Percentiles rank a stretch among this genome's conserved stretches.
Evolutionary conservation across 352 stramenopile genomes (phyloP).

Genomic region (Phytophthora tubulina): DNA sequence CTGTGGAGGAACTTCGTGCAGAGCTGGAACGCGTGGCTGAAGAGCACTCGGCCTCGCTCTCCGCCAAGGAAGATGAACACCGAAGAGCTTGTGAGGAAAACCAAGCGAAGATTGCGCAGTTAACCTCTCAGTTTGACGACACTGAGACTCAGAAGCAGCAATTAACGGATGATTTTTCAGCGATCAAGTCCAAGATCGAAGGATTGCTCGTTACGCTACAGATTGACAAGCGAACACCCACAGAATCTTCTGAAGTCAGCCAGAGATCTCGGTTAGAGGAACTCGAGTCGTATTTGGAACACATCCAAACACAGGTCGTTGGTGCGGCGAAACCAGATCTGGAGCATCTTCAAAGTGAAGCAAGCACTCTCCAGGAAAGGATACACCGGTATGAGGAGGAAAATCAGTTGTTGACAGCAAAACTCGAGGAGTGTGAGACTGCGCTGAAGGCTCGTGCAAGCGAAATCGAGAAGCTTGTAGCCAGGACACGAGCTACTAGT

Average conservation of each 20-base stretch:
- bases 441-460: constrained; percentile 33
- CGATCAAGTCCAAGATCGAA: constrained; percentile 32
- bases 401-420: constrained; percentile 31
- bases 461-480: constrained; percentile 34
- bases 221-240: constrained; percentile 3
- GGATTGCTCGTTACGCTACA: constrained; percentile 18
- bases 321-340: constrained; percentile 15
- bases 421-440: constrained; percentile 42
- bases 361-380: constrained; percentile 27
- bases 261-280: constrained; percentile 13
- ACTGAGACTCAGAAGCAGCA: constrained; percentile 23
- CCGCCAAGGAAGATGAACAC: constrained; percentile 28
- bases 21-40: constrained; percentile 40
- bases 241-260: not conserved
- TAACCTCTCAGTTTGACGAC: constrained; percentile 20
- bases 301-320: constrained; percentile 33
- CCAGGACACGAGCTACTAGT: constrained; percentile 9
- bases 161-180: constrained; percentile 23
- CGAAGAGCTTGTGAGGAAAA: constrained; percentile 14
- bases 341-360: constrained; percentile 24
- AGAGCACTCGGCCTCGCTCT: constrained; percentile 30
- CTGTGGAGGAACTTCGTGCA: constrained; percentile 28
- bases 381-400: constrained; percentile 39
- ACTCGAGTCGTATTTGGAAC: constrained; percentile 31
- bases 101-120: constrained; percentile 14